phyloP scores from a whole-genome alignment of 2,329 filamentous ascomycete genomes.

The Sclerotinia spermophila region DNA sequence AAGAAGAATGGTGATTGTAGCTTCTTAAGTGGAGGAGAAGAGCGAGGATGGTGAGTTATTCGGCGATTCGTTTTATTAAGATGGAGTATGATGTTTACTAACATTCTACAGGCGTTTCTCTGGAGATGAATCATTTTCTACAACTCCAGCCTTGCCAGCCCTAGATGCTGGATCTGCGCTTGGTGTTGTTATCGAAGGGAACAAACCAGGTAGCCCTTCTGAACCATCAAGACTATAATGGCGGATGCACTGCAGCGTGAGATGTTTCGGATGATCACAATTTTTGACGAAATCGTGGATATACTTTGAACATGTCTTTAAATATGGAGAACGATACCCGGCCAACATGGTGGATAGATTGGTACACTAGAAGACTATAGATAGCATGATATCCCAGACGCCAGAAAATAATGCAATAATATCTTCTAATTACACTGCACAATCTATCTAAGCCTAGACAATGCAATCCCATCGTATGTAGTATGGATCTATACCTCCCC shows the following conservation, averaged over 20 bases:
- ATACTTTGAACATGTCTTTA: background rate
- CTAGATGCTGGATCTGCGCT: slow-evolving; percentile 37
- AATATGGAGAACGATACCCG: slow-evolving; percentile 4
- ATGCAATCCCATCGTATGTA: background rate
- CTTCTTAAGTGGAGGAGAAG: slow-evolving; percentile 74
- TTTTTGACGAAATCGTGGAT: background rate
- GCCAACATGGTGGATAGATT: background rate
- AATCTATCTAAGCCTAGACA: background rate
- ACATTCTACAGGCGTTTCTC: slow-evolving; percentile 46
- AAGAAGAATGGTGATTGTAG: slow-evolving; percentile 78
- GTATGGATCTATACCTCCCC: background rate
- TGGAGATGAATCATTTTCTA: slow-evolving; percentile 55
- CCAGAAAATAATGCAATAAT: background rate
- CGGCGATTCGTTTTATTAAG: slow-evolving; percentile 11
- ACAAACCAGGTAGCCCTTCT: slow-evolving; percentile 20
- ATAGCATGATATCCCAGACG: background rate
- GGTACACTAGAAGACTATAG: background rate
- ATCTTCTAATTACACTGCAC: background rate
- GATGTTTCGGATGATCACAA: background rate
- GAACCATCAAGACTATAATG: slow-evolving; percentile 21
- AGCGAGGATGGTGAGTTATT: slow-evolving; percentile 75
- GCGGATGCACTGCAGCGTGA: background rate
- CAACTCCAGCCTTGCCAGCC: slow-evolving; percentile 27
- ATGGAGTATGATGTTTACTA: slow-evolving; percentile 7
- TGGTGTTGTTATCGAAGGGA: slow-evolving; percentile 38